Conservation (phyloP, 805 yeast species). For the Pichia exigua region DNA sequence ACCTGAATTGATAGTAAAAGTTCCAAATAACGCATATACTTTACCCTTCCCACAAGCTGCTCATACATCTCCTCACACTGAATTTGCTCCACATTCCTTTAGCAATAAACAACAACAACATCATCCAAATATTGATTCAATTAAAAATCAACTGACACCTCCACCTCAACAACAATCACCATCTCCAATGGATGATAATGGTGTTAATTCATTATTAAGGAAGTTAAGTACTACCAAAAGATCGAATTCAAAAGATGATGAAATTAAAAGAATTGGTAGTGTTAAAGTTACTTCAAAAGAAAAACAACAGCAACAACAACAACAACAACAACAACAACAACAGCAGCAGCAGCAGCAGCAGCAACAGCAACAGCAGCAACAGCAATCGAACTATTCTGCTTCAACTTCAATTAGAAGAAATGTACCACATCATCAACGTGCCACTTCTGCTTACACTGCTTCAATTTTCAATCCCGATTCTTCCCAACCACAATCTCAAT, state of each 20-base stretch:
- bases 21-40: conserved; percentile 33
- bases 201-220: conserved; percentile 26
- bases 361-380: conserved; percentile 29
- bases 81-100: conserved; percentile 17
- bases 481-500: not conserved
- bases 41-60: conserved; percentile 37
- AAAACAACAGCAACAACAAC: conserved; percentile 31
- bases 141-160: conserved; percentile 15
- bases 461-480: conserved; percentile 21
- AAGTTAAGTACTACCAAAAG: conserved; percentile 20
- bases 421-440: conserved; percentile 29
- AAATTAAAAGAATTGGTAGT: conserved; percentile 53
- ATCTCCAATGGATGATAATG: conserved; percentile 10
- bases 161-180: conserved; percentile 15
- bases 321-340: conserved; percentile 28
- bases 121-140: conserved; percentile 3
- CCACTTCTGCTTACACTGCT: conserved; percentile 31
- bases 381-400: not conserved
- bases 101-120: not conserved
- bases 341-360: conserved; percentile 30
- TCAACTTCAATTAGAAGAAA: conserved; percentile 22
- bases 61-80: conserved; percentile 31
- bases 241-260: conserved; percentile 15
- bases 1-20: conserved; percentile 1
- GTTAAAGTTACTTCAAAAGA: conserved; percentile 55